A percentile compares a stretch with the other conserved stretches of the same genome.
These are phyloP conservation scores for Lophium mytilinum DNA, from an alignment of 495 filamentous ascomycete genomes.

Conservation along the genomic window DNA sequence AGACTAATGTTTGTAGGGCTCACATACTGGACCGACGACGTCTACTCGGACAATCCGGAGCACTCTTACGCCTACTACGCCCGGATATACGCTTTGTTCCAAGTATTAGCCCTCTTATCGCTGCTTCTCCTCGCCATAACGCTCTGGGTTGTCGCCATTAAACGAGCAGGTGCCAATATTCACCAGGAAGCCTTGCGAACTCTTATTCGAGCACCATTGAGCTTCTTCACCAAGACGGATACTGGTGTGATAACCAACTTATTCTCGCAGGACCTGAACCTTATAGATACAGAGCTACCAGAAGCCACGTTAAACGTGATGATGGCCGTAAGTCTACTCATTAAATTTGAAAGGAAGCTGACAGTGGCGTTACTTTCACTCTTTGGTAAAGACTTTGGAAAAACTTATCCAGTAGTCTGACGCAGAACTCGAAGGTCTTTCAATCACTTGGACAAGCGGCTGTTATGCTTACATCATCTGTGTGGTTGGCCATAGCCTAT, in stretches of 20 bases:
- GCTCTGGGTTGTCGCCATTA: conserved; percentile 11
- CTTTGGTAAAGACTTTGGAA: too few species aligned
- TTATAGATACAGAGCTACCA: conserved; percentile 11
- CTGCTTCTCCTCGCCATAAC: conserved; percentile 3
- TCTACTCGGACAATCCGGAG: conserved; percentile 16
- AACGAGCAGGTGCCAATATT: conserved; percentile 21
- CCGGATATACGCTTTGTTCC: conserved; percentile 32
- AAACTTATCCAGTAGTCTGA: too few species aligned
- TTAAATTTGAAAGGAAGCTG: too few species aligned
- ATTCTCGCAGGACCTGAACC: conserved; percentile 9
- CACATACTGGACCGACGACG: conserved; percentile 34
- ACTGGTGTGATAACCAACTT: conserved; percentile 3
- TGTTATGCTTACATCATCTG: conserved; percentile 29
- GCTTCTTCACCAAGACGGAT: conserved; percentile 8
- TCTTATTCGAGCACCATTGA: conserved; percentile 28
- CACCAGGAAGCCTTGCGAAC: conserved; percentile 24
- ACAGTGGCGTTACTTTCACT: too few species aligned
- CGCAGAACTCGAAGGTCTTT: not conserved
- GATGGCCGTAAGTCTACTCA: not conserved
- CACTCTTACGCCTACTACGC: conserved; percentile 32
- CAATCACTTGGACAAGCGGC: conserved; percentile 25
- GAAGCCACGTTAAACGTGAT: not conserved
- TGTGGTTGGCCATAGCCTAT: conserved; percentile 25
- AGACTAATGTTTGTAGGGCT: conserved; percentile 19
- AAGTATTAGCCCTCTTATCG: conserved; percentile 24